These are phyloP conservation scores for Viola pubescens DNA, from an alignment of 441 rosid species.

Conservation along the genomic window DNA sequence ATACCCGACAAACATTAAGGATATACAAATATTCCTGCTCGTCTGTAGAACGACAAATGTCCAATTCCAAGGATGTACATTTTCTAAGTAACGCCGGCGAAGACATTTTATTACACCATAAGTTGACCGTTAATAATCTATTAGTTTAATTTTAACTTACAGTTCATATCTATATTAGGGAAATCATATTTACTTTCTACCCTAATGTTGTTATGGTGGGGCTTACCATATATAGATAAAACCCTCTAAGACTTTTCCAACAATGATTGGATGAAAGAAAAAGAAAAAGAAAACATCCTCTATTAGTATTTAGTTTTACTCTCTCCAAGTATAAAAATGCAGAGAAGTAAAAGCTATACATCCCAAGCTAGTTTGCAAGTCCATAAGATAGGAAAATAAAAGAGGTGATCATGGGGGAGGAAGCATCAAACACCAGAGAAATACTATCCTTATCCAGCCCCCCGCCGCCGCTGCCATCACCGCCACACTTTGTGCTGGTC, in stretches of 20 bases:
- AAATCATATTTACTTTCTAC: background rate
- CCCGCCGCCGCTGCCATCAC: background rate
- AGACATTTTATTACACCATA: no score
- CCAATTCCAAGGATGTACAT: conserved; percentile 22
- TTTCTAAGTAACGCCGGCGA: background rate
- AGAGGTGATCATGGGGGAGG: conserved; percentile 23
- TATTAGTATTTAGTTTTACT: no score
- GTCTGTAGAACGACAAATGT: conserved; percentile 17
- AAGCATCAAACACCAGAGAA: conserved; percentile 1
- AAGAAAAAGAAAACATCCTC: no score
- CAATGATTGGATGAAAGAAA: conserved; percentile 10
- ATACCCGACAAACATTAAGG: conserved; percentile 13
- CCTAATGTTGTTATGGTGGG: background rate
- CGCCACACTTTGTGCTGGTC: conserved; percentile 60
- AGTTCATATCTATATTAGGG: no score
- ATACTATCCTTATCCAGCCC: background rate
- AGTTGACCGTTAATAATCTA: background rate
- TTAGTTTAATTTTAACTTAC: background rate
- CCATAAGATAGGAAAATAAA: conserved; percentile 8
- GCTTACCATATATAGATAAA: conserved; percentile 2
- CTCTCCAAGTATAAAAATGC: no score
- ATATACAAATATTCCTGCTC: conserved; percentile 14
- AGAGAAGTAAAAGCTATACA: conserved; percentile 11
- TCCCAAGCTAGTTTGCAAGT: conserved; percentile 7
- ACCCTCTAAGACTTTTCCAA: conserved; percentile 11